phyloP scores from a whole-genome alignment of 257 asterid genomes.

The Solanum clarkiae region DNA sequence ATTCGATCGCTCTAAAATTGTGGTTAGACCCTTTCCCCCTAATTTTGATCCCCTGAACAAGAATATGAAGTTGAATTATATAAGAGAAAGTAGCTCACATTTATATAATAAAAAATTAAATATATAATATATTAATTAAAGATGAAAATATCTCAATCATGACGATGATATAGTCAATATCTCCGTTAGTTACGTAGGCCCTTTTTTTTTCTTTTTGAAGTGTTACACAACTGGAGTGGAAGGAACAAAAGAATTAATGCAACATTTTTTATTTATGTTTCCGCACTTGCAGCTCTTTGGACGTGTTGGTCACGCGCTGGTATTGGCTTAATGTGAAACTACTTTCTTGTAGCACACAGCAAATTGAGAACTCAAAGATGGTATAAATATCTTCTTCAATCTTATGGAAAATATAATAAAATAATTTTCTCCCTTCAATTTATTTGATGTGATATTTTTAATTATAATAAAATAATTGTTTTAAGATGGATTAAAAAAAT shows the following conservation, averaged over 20 bases:
- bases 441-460: too few species aligned
- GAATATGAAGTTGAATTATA: too few species aligned
- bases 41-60: too few species aligned
- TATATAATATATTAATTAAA: not conserved
- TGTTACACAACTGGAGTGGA: not conserved
- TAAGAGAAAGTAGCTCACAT: too few species aligned
- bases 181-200: slow-evolving; percentile 14
- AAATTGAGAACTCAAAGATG: not conserved
- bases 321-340: not conserved
- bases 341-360: not conserved
- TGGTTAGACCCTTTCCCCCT: too few species aligned
- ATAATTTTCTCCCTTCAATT: not conserved
- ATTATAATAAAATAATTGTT: too few species aligned
- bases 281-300: not conserved
- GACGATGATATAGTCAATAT: not conserved
- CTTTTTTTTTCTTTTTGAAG: slow-evolving; percentile 2
- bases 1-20: too few species aligned
- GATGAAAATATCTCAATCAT: not conserved
- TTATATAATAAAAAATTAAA: too few species aligned
- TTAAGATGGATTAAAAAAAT: too few species aligned
- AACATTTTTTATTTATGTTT: not conserved
- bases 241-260: not conserved
- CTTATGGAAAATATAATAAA: not conserved
- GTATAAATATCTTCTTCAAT: not conserved
- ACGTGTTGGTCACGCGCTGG: not conserved